Evolutionary conservation across 176 grass and related monocot species (phyloP).

Genomic region (Aegilops sharonensis): DNA sequence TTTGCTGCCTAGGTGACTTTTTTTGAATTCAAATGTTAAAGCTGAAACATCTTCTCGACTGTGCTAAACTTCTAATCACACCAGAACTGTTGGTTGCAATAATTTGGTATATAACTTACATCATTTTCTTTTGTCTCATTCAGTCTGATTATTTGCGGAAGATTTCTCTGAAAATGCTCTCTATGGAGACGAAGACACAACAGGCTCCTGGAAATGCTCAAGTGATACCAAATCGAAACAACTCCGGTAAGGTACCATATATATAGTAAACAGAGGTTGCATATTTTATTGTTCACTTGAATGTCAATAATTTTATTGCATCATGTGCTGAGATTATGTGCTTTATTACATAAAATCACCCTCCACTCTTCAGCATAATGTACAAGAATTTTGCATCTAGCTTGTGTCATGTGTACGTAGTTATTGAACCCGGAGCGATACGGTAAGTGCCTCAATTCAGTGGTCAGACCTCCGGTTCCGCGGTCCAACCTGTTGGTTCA

Average conservation of each 20-base stretch:
- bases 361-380: background rate
- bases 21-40: background rate
- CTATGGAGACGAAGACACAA: slow-evolving; percentile 79
- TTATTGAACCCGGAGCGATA: background rate
- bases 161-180: slow-evolving; percentile 92
- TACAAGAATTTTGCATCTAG: slow-evolving; percentile 13
- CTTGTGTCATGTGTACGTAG: background rate
- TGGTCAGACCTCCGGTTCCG: background rate
- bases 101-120: background rate
- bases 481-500: background rate
- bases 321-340: background rate
- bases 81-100: background rate
- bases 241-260: slow-evolving; percentile 50
- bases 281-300: background rate
- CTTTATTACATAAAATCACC: background rate
- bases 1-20: slow-evolving; percentile 22
- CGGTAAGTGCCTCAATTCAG: background rate
- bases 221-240: slow-evolving; percentile 58
- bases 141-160: slow-evolving; percentile 89
- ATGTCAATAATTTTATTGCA: background rate
- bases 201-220: slow-evolving; percentile 46
- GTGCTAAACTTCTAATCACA: background rate
- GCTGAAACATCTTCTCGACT: background rate
- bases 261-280: background rate
- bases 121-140: slow-evolving; percentile 26